These are phyloP conservation scores for Echites panduratus DNA, from an alignment of 257 asterid species.

Conservation along the genomic window DNA sequence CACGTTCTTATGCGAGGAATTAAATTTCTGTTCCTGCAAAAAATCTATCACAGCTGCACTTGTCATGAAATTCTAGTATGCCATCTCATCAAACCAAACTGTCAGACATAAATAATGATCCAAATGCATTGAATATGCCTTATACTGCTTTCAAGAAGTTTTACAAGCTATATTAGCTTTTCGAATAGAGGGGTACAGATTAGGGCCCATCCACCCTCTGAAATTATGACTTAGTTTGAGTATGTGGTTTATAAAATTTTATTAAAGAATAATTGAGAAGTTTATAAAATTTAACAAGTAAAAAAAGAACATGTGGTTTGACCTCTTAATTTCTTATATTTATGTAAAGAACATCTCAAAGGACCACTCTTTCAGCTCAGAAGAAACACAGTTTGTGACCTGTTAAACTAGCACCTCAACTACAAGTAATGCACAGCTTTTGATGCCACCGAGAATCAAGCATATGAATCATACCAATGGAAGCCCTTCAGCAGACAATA, in stretches of 20 bases:
- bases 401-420: constrained; percentile 2
- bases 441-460: constrained; percentile 16
- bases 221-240: neutral
- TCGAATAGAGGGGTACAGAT: neutral
- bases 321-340: neutral
- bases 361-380: too few relatives aligned
- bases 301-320: neutral
- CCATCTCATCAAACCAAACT: neutral
- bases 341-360: too few relatives aligned
- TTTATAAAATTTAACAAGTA: neutral
- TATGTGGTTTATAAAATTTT: too few relatives aligned
- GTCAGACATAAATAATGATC: neutral
- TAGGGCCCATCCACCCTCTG: neutral
- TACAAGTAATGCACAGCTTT: neutral
- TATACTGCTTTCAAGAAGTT: neutral
- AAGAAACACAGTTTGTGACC: neutral
- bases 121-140: neutral
- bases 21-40: neutral
- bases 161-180: neutral
- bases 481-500: constrained; percentile 76
- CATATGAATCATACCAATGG: constrained; percentile 50
- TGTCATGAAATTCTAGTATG: neutral
- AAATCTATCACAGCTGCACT: neutral
- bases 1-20: neutral
- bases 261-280: neutral